Percentiles rank a stretch among this genome's conserved stretches.
Conservation (phyloP, 2,329 filamentous ascomycete genomes). For the Sclerotinia nivalis region DNA sequence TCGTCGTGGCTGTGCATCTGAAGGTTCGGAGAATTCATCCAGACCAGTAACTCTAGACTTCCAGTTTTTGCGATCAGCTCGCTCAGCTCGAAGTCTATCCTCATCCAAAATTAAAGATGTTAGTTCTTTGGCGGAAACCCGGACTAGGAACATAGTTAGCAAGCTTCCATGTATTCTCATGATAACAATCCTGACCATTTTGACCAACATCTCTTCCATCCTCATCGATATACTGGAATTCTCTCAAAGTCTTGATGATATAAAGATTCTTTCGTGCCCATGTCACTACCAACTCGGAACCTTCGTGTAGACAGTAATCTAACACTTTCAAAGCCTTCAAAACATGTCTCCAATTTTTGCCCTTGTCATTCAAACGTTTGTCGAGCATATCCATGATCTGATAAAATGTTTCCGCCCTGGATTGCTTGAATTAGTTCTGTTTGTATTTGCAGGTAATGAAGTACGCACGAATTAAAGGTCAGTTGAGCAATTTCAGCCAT, state of each 20-base stretch:
- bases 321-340: slow-evolving; percentile 96
- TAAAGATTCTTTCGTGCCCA: slow-evolving; percentile 98
- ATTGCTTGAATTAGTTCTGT: slow-evolving; percentile 21
- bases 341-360: slow-evolving; percentile 99
- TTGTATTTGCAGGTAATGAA: background rate
- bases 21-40: slow-evolving; percentile 68
- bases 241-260: slow-evolving; percentile 96
- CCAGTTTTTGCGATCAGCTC: slow-evolving; percentile 90
- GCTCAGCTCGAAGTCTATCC: slow-evolving; percentile 84
- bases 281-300: slow-evolving; percentile 92
- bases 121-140: slow-evolving; percentile 92
- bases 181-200: slow-evolving; percentile 66
- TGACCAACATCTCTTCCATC: slow-evolving; percentile 94
- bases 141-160: slow-evolving; percentile 61
- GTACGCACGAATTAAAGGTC: slow-evolving; percentile 90
- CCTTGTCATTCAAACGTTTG: slow-evolving; percentile 97
- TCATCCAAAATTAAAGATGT: slow-evolving; percentile 91
- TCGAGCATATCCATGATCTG: slow-evolving; percentile 99
- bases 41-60: slow-evolving; percentile 94
- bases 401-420: slow-evolving; percentile 88
- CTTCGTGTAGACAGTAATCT: slow-evolving; percentile 97
- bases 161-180: slow-evolving; percentile 11
- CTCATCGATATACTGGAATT: slow-evolving; percentile 96
- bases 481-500: slow-evolving; percentile 98
- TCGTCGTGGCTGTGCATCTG: slow-evolving; percentile 47